Evolutionary conservation across 2,329 filamentous ascomycete genomes (phyloP).

Genomic region (Meredithiella fracta): DNA sequence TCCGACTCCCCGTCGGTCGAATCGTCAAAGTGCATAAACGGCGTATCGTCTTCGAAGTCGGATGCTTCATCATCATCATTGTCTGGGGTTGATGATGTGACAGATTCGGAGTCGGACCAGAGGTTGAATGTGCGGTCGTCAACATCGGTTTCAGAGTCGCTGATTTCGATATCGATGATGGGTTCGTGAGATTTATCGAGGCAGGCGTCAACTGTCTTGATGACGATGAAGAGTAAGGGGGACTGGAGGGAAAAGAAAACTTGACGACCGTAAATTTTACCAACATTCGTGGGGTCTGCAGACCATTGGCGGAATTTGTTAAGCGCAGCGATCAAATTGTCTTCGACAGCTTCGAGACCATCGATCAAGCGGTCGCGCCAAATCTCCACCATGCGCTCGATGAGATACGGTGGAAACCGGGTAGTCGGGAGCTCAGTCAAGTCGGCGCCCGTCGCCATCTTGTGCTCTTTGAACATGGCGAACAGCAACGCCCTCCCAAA

Average conservation of each 20-base stretch:
- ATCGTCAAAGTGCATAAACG: neutral
- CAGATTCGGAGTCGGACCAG: neutral
- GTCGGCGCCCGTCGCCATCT: neutral
- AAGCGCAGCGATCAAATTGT: constrained; percentile 1
- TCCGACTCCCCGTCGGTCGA: neutral
- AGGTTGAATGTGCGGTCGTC: neutral
- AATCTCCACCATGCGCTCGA: neutral
- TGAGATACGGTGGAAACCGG: neutral
- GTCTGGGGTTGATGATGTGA: no score
- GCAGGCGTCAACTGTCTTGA: neutral
- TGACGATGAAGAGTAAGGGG: neutral
- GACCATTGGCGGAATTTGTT: constrained; percentile 3
- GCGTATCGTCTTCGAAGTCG: neutral
- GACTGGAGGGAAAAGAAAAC: neutral
- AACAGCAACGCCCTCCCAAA: constrained; percentile 6
- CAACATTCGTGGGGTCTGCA: neutral
- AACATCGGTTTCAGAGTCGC: neutral
- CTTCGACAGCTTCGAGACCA: constrained; percentile 5
- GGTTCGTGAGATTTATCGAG: neutral
- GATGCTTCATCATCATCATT: neutral
- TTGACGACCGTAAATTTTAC: neutral
- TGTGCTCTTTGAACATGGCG: constrained; percentile 8
- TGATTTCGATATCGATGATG: neutral
- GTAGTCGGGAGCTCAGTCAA: neutral
- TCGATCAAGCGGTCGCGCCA: neutral